Evolutionary conservation across 2,329 filamentous ascomycete species (phyloP), one percentile per base, ranked within the genome.

Genomic region (Escovopsis sp.): DNA sequence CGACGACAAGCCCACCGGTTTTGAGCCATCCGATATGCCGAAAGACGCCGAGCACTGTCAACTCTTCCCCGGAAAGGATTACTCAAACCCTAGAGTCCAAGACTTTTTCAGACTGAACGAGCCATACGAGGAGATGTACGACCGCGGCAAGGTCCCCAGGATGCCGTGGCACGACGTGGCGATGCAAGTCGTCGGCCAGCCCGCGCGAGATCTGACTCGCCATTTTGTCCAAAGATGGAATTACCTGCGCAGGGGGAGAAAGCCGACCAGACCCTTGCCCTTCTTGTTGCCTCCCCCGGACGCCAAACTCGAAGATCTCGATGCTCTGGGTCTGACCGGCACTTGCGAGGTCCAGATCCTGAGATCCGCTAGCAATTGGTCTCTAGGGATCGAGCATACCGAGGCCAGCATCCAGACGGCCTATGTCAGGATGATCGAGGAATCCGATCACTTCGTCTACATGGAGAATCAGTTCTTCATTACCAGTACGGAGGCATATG

Each of bases 401-500:
- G 91, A 98, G 59, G 81, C 88, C 60, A 96, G 89, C 57, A 96
- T 98, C 57, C 88, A 94, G 72, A 91, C 82, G 49, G 89, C 91
- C 4, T 96, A 96, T 56, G 75, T 93, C 51, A 91, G 93, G 59
- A 78, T 94, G 68, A 98, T 98, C 51, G 82, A 91, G 50, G 82
- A 89, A 49, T 95, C 87, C 2, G 86, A 98, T 39, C 91, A 96
- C 59, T 94, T 95, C 55, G 85, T 96, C 41, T 96, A 98, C 62
- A 94, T 96, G 50, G 91, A 98, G 60, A 98, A 98, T 57, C 91
- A 98, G 57, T 98, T 96, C 64, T 98, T 94, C 66, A 84, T 98
- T 59, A 93, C 85, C 33, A 94, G 85, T 51, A 91, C 85, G 40
- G 83, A 91, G 55, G 87, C 88, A 5, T 79, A 94, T 52, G 84